Base-by-base conservation (phyloP, 2,329 filamentous ascomycete species). In the Sclerotinia sclerotiorum region DNA sequence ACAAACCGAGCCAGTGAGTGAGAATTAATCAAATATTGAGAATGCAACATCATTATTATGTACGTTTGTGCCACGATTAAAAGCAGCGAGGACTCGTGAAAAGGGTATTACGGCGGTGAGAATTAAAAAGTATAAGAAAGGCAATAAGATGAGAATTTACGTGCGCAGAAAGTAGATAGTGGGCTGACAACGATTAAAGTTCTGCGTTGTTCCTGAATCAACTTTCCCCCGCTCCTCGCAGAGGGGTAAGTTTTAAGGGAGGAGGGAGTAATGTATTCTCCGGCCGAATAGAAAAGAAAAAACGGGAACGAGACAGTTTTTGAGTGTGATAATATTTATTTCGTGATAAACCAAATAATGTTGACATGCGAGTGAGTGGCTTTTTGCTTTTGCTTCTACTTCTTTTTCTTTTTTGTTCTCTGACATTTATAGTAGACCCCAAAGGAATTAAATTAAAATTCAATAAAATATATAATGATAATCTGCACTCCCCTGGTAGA, bases 1-100 rank as follows among this genome's bases (percentile, higher is more conserved):
- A 46, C 13, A 7, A 27, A 21, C 13, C 49, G 32, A 27, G 7
- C 67, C 67, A 39, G 35, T 10, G 35, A 69, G 65, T 54, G 29
- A 39, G 48, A 39, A 58, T 19, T 24, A 44, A 54, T 46, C 67
- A 57, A 61, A 66, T 69, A 52, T 66, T 57, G 27, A n/a, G 39
- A 65, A 42, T 44, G 54, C 44, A 52, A 58, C 32, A 56, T 29
- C 5, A 56, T 61, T 48, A 65, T 39, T 39, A 62, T 66, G 19
- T 66, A 51, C 35, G 24, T 51, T 64, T 52, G 46, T 51, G n/a
- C 21, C 32, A 57, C 64, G 42, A 17, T 11, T n/a, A 65, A 68
- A 65, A 65, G 67, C 67, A 51, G 67, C 67, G 58, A 44, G 60
- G 27, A 42, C 56, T 68, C 39, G 39, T 35, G 62, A 21, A 44